Evolutionary conservation across 2,329 filamentous ascomycete species (phyloP).

Genomic region (Plenodomus lindquistii): DNA sequence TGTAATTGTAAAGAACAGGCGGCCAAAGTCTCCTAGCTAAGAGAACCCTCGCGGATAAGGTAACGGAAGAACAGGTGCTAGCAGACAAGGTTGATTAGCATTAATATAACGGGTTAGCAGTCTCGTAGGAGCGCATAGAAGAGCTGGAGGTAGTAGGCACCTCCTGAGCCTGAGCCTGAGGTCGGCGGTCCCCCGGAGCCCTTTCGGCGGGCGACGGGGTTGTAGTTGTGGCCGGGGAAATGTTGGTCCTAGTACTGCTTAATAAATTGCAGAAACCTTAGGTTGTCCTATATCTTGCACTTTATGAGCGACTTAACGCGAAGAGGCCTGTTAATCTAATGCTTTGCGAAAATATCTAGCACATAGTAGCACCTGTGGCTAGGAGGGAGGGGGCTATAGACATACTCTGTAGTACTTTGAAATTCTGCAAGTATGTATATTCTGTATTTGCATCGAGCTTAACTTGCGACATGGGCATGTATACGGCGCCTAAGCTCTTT

Average conservation of each 20-base stretch:
- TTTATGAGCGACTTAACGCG: constrained; percentile 88
- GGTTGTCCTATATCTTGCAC: constrained; percentile 99
- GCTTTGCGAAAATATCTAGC: constrained; percentile 80
- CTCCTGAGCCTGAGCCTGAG: constrained; percentile 48
- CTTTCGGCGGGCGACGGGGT: constrained; percentile 83
- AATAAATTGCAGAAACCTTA: constrained; percentile 96
- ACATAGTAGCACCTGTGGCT: constrained; percentile 2
- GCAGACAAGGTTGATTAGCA: too few species aligned
- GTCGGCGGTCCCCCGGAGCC: constrained; percentile 64
- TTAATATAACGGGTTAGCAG: too few species aligned
- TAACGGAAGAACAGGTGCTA: too few species aligned
- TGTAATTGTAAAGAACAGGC: too few species aligned
- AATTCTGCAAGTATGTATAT: constrained; percentile 97
- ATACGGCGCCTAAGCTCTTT: too few species aligned
- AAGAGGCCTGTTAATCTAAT: constrained; percentile 86
- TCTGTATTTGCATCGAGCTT: constrained; percentile 98
- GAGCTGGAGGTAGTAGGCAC: too few species aligned
- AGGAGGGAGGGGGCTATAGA: constrained; percentile 14
- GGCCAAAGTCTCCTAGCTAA: too few species aligned
- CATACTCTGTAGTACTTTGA: constrained; percentile 95
- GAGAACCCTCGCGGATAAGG: too few species aligned
- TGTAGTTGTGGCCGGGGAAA: constrained; percentile 96
- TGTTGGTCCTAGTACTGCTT: constrained; percentile 98
- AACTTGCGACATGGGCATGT: constrained; percentile 93
- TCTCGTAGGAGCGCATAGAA: too few species aligned